phyloP scores from a whole-genome alignment of 1,284 basidiomycete species.

The Ganoderma multipileum region DNA sequence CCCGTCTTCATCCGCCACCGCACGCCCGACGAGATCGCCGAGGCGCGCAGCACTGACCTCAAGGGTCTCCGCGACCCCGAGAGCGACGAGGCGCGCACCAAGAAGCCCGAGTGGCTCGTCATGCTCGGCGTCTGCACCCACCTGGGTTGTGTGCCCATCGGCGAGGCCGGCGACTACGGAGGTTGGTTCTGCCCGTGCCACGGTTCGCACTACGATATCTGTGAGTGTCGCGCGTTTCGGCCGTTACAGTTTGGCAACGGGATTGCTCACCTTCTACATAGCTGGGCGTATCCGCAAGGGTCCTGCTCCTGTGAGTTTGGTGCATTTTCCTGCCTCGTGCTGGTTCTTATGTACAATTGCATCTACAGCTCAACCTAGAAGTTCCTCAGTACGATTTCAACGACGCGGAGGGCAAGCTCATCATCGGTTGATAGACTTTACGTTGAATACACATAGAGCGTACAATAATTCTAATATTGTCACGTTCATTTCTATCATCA shows the following conservation, averaged over 20 bases:
- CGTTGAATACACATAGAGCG: slow-evolving; percentile 24
- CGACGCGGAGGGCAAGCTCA: slow-evolving; percentile 87
- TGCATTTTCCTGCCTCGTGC: slow-evolving; percentile 1
- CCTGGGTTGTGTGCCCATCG: slow-evolving; percentile 98
- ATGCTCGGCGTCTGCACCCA: slow-evolving; percentile 99
- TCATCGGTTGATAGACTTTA: slow-evolving; percentile 80
- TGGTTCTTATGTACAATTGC: slow-evolving; percentile 19
- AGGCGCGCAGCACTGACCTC: slow-evolving; percentile 89
- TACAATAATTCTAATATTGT: slow-evolving; percentile 27
- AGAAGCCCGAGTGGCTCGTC: slow-evolving; percentile 98
- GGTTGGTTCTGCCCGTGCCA: slow-evolving; percentile 99
- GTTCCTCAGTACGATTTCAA: slow-evolving; percentile 89
- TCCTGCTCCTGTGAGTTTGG: slow-evolving; percentile 81
- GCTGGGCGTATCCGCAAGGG: slow-evolving; percentile 95
- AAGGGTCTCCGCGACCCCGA: slow-evolving; percentile 93
- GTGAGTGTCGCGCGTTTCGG: slow-evolving; percentile 47
- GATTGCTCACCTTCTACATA: slow-evolving; percentile 37
- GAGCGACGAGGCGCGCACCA: slow-evolving; percentile 85
- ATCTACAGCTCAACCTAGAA: slow-evolving; percentile 88
- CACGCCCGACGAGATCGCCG: slow-evolving; percentile 91
- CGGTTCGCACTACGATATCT: slow-evolving; percentile 98
- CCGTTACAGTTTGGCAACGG: slow-evolving; percentile 2
- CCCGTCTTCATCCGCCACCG: slow-evolving; percentile 99
- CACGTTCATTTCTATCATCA: slow-evolving; percentile 4
- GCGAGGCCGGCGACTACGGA: slow-evolving; percentile 97